Conservation (phyloP, 805 yeast species). For the Teunomyces kruisii region DNA sequence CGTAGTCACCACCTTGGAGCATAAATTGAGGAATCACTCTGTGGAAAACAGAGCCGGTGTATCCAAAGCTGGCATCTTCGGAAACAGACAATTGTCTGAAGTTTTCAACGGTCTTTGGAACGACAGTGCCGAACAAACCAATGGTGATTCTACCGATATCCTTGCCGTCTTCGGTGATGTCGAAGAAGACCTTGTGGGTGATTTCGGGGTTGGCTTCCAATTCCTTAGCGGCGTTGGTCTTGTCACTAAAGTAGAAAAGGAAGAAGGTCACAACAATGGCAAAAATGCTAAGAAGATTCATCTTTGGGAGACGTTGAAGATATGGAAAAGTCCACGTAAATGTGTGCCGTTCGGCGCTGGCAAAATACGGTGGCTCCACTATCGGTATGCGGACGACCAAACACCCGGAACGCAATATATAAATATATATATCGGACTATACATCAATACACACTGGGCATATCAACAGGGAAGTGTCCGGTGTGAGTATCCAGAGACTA, state of each 20-base stretch:
- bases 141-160: slow-evolving; percentile 77
- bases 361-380: too few species aligned
- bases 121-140: slow-evolving; percentile 84
- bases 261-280: slow-evolving; percentile 12
- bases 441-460: too few species aligned
- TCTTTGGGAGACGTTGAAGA: background rate
- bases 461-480: background rate
- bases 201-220: slow-evolving; percentile 49
- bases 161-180: slow-evolving; percentile 76
- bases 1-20: slow-evolving; percentile 89
- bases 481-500: background rate
- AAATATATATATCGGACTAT: too few species aligned
- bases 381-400: too few species aligned
- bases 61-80: slow-evolving; percentile 63
- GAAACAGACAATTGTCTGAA: slow-evolving; percentile 71
- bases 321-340: background rate
- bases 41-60: slow-evolving; percentile 66
- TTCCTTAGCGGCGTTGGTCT: slow-evolving; percentile 11
- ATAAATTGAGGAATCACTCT: slow-evolving; percentile 70
- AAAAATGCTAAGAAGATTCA: slow-evolving; percentile 13
- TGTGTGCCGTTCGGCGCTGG: background rate
- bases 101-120: slow-evolving; percentile 83
- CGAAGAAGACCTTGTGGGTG: slow-evolving; percentile 84
- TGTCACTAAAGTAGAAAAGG: slow-evolving; percentile 10
- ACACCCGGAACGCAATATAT: too few species aligned